Percentiles rank a stretch among this genome's conserved stretches.
Evolutionary conservation across 2,329 filamentous ascomycete species (phyloP).

Genomic region (Cladosporium sp.): DNA sequence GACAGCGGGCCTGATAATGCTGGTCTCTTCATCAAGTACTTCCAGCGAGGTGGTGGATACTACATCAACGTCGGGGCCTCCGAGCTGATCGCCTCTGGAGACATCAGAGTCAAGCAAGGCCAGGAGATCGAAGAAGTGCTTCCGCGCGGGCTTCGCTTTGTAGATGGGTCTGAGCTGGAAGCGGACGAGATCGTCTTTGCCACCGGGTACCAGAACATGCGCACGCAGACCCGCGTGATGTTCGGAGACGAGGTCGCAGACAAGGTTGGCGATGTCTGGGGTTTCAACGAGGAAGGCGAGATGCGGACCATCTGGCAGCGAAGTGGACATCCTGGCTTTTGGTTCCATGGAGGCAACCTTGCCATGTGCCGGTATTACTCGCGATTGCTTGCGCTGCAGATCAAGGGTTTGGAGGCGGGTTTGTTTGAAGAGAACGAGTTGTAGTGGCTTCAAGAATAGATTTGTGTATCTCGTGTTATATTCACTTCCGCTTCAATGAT

Average conservation of each 20-base stretch:
- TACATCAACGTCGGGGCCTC: conserved; percentile 46
- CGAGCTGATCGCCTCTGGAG: conserved; percentile 38
- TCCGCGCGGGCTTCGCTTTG: conserved; percentile 38
- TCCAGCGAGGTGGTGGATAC: conserved; percentile 42
- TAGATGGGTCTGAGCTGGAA: conserved; percentile 38
- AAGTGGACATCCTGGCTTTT: conserved; percentile 35
- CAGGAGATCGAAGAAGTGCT: conserved; percentile 35
- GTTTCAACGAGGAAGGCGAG: conserved; percentile 45
- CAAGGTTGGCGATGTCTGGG: conserved; percentile 41
- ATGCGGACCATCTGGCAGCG: conserved; percentile 22
- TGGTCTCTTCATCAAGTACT: conserved; percentile 33
- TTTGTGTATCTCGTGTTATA: too few relatives aligned
- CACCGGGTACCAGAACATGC: conserved; percentile 44
- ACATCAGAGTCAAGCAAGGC: conserved; percentile 42
- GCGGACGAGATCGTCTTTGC: conserved; percentile 45
- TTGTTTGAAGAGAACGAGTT: too few relatives aligned
- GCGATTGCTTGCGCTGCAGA: conserved; percentile 43
- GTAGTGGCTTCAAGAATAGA: too few relatives aligned
- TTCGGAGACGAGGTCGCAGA: conserved; percentile 40
- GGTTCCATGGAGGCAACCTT: conserved; percentile 43
- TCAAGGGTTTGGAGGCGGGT: conserved; percentile 27
- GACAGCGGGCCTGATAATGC: conserved; percentile 33
- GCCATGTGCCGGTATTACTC: conserved; percentile 45
- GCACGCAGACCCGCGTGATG: conserved; percentile 34
- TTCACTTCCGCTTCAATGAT: too few relatives aligned